phyloP scores from a whole-genome alignment of 2,329 filamentous ascomycete species.

The Hypoxylon sp. region DNA sequence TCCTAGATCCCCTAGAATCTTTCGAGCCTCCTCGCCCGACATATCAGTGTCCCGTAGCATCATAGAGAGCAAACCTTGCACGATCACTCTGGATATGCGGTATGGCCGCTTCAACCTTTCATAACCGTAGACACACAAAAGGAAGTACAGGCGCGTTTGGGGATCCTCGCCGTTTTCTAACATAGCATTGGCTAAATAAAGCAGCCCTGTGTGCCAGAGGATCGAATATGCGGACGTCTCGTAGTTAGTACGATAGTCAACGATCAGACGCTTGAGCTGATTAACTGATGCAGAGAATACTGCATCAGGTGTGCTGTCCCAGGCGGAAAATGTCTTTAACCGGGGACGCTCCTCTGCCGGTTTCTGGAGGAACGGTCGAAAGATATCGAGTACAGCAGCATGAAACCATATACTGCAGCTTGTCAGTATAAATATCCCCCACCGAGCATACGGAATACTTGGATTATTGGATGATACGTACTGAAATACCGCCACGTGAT shows the following conservation, averaged over 20 bases:
- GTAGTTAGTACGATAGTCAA: not conserved
- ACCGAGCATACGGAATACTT: not conserved
- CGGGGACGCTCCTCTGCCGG: not conserved
- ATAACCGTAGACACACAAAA: not conserved
- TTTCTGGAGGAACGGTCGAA: not conserved
- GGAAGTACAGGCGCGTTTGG: not conserved
- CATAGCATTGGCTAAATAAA: not conserved
- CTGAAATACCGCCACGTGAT: not conserved
- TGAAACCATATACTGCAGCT: not conserved
- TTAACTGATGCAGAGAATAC: not conserved
- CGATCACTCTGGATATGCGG: not conserved
- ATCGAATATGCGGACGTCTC: slow-evolving; percentile 1
- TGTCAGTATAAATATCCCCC: not conserved
- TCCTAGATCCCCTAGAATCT: not conserved
- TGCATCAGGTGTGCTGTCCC: not conserved
- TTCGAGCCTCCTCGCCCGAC: not conserved
- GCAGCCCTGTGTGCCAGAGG: not conserved
- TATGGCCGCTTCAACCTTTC: not conserved
- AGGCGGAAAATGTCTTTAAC: not conserved
- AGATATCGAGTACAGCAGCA: not conserved
- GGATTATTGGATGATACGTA: not conserved
- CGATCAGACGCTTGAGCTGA: not conserved
- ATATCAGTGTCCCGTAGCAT: not conserved
- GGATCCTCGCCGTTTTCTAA: not conserved
- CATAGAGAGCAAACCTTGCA: not conserved